Percentiles rank a stretch among this genome's conserved stretches.
Conservation (phyloP, 768 basidiomycete genomes). For the Strobilomyces echinocephalus region DNA sequence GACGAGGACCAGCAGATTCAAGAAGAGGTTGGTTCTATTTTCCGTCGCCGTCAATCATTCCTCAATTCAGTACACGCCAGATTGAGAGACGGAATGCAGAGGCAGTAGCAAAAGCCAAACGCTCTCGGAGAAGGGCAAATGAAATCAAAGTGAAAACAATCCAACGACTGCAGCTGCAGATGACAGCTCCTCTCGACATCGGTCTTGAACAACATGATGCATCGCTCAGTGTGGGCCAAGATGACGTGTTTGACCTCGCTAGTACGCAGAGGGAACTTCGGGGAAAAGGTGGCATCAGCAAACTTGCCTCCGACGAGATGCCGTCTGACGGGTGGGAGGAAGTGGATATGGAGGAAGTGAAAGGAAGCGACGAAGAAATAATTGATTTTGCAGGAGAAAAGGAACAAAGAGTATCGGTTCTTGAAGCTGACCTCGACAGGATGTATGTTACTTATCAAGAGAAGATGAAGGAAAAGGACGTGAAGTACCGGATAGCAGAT, state of each 20-base stretch:
- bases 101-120: slow-evolving; percentile 65
- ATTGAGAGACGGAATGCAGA: slow-evolving; percentile 80
- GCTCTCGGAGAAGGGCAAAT: slow-evolving; percentile 79
- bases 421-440: slow-evolving; percentile 86
- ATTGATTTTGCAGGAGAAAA: slow-evolving; percentile 67
- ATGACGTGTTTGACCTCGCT: slow-evolving; percentile 85
- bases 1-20: slow-evolving; percentile 89
- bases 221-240: slow-evolving; percentile 67
- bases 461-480: slow-evolving; percentile 74
- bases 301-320: slow-evolving; percentile 39
- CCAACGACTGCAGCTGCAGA: slow-evolving; percentile 92
- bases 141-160: slow-evolving; percentile 85
- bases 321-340: slow-evolving; percentile 44
- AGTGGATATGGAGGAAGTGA: slow-evolving; percentile 28
- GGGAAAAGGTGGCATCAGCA: slow-evolving; percentile 38
- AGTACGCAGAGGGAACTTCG: slow-evolving; percentile 47
- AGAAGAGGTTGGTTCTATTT: slow-evolving; percentile 58
- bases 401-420: slow-evolving; percentile 50
- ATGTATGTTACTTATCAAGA: slow-evolving; percentile 86
- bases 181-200: slow-evolving; percentile 97
- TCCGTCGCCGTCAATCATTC: background rate
- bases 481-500: slow-evolving; percentile 82
- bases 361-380: slow-evolving; percentile 38
- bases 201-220: slow-evolving; percentile 81
- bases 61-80: slow-evolving; percentile 37